Percentiles rank a stretch among this genome's conserved stretches.
Conservation (phyloP, 2,329 filamentous ascomycete genomes). For the Penicillium decumbens region DNA sequence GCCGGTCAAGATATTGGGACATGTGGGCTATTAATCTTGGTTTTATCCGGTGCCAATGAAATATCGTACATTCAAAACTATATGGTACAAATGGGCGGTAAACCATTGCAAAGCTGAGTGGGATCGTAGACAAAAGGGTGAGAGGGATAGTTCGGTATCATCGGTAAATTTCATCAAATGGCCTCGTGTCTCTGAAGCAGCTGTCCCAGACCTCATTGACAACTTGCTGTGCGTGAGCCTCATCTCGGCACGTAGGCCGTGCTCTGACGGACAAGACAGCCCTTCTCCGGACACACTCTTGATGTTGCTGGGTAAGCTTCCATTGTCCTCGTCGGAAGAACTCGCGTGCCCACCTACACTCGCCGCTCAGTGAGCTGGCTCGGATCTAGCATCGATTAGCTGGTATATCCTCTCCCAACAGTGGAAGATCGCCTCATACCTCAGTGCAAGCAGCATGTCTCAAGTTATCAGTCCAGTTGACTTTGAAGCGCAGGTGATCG, state of each 20-base stretch:
- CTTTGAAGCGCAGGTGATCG: conserved; percentile 86
- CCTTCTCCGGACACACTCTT: conserved; percentile 79
- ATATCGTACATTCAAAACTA: conserved; percentile 24
- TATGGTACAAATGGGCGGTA: conserved; percentile 18
- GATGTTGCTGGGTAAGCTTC: conserved; percentile 86
- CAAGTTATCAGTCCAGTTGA: conserved; percentile 74
- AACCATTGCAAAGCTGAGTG: conserved; percentile 1
- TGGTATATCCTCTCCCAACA: neutral
- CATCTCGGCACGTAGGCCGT: conserved; percentile 75
- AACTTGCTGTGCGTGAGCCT: conserved; percentile 77
- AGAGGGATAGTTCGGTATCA: conserved; percentile 26
- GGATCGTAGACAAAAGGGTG: neutral
- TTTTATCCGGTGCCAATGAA: conserved; percentile 14
- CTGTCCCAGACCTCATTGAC: conserved; percentile 99
- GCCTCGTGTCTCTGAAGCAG: conserved; percentile 87
- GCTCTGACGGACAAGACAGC: conserved; percentile 75
- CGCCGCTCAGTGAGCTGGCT: conserved; percentile 85
- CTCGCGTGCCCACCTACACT: conserved; percentile 86
- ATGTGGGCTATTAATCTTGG: conserved; percentile 18
- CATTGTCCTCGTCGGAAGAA: conserved; percentile 80
- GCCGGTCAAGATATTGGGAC: conserved; percentile 14
- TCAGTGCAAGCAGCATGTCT: conserved; percentile 92
- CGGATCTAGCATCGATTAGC: conserved; percentile 61
- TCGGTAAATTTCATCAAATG: conserved; percentile 94
- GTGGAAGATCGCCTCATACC: conserved; percentile 46